phyloP scores from a whole-genome alignment of 2,329 filamentous ascomycete genomes.

The Aspergillus sp. region DNA sequence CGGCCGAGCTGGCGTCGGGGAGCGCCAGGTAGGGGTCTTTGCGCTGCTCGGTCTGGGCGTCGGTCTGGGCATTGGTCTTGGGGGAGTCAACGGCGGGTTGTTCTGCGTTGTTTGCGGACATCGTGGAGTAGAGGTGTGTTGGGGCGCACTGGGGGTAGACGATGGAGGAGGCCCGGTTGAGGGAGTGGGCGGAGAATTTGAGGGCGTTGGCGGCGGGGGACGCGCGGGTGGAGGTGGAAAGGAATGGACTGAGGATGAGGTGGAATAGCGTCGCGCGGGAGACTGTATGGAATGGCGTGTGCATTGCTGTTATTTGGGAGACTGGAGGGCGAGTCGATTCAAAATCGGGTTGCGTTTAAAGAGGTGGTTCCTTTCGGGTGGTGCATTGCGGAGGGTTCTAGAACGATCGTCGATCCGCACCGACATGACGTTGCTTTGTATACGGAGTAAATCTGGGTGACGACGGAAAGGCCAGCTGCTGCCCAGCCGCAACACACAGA shows the following conservation, averaged over 20 bases:
- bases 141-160: conserved; percentile 30
- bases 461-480: too few species aligned
- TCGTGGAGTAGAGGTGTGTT: conserved; percentile 19
- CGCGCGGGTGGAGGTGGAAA: conserved; percentile 20
- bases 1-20: conserved; percentile 72
- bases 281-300: conserved; percentile 24
- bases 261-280: conserved; percentile 29
- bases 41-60: conserved; percentile 10
- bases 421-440: background rate
- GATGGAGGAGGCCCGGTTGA: conserved; percentile 21
- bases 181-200: conserved; percentile 7
- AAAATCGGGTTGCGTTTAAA: background rate
- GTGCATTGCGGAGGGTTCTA: conserved; percentile 15
- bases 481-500: too few species aligned
- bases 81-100: background rate
- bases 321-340: background rate
- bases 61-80: conserved; percentile 8
- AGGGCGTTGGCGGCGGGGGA: conserved; percentile 12
- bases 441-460: too few species aligned
- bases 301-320: conserved; percentile 20
- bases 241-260: conserved; percentile 17
- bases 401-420: conserved; percentile 10
- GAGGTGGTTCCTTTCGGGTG: background rate
- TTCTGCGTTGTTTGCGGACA: conserved; percentile 17
- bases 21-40: conserved; percentile 61